Evolutionary conservation across 2,329 filamentous ascomycete species (phyloP), one percentile per base, ranked within the genome.

Genomic region (Penicillium palitans): DNA sequence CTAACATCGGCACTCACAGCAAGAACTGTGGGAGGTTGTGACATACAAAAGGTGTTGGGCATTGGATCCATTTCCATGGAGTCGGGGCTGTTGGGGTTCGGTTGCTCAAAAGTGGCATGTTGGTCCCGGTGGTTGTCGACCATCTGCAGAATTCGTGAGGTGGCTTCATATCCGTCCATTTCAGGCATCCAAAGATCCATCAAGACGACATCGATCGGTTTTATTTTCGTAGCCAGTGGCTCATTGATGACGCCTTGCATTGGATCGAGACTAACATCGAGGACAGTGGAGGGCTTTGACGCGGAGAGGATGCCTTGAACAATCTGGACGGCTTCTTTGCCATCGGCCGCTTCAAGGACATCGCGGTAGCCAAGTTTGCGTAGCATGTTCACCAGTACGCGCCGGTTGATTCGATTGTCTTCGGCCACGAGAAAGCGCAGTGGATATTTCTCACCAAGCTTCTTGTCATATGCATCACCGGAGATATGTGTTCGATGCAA

Each of bases 101-200:
- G 31, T 57, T 50, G 50, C 17, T 53, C 46, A 40, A 57, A 64
- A 53, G 58, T 45, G 55, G 60, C 39, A 48, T 65, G 19, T 46
- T 68, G 66, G 29, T 66, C 59, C 21, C 68, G 68, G 40, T 75
- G 68, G 46, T 76, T 70, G 42, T 76, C 72, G n/a, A 78, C 70
- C 77, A 87, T 81, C 25, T 77, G 74, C 12, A 89, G 73, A 44
- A 90, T 90, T 47, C 79, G 77, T 65, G 83, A 80, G 0, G 87
- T 84, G 2, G 88, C 88, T 68, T 90, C 84, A 63, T 89, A 90
- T 1, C 88, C 88, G 67, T 90, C 87, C 79, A 90, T 86, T 62
- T 86, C 79, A 0, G 88, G 88, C 87, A 90, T 90, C 88, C 88
- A 90, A 10, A 90, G 80, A 72, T 90, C 88, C 88, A 90, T 90